Evolutionary conservation across 306 rosid species (phyloP), one percentile per base, ranked within the genome.

Genomic region (Fragaria iinumae): DNA sequence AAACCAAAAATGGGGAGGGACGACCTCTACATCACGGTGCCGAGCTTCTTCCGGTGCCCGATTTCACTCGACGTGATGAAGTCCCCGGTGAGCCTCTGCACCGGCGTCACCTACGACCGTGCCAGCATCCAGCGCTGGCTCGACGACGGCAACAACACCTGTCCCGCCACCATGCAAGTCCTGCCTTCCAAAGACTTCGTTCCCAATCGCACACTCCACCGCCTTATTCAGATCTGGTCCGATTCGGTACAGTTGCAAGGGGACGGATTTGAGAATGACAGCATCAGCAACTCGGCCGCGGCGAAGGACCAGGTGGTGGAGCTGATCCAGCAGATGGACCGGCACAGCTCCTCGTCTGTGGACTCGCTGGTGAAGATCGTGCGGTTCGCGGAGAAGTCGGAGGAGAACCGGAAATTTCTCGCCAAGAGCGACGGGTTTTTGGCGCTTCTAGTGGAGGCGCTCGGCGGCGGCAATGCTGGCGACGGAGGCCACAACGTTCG

Each of bases 161-260:
- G 99, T 29, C 99, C 99, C 18, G 96, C 97, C 69, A 95, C 99
- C 84, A 95, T 92, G 99, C 99, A 95, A 74, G 70, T 95, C 20
- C 95, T 95, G 21, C 89, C 86, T 0, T 88, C 57, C 77, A 95
- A 89, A 55, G 99, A 92, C 0, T 63, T 95, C 45, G 89, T 95
- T 13, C 99, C 99, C 3, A 95, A 95, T 75, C 88, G 87, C 47
- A 95, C 87, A 71, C 75, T 95, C 17, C 97, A 95, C 55, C 87
- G 98, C 3, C 97, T 95, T 53, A 95, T 95, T 77, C 88, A 89
- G 97, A 89, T 90, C 86, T 95, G 99, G 99, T 86, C 90, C 2
- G 97, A 95, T 77, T 92, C 97, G 32, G 74, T 80, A 21, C 71
- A 4, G 3, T 78, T 23, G 13, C 81, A n/a, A 64, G 87, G 83